Base-by-base conservation (phyloP, 768 basidiomycete species). In the Pholiota microspora region DNA sequence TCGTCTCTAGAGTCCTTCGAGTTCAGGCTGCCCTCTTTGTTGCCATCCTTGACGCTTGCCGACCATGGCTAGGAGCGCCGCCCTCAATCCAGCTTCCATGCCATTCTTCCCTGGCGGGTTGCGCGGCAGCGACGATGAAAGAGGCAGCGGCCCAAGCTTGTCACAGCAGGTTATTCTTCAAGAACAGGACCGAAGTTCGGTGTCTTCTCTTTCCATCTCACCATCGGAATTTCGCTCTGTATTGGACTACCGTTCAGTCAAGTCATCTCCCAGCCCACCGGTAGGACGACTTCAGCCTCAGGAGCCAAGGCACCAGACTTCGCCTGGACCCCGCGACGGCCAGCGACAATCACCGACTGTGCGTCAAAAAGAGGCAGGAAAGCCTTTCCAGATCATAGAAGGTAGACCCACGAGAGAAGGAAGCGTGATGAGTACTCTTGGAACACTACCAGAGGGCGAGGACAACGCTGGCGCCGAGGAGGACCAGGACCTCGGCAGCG, bases 81-180 rank as follows among this genome's bases (percentile, higher is more conserved):
- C 87, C 56, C 75, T 92, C 63, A 91, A 92, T 71, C 89, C 90
- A 59, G 78, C 88, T 58, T 92, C 89, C 55, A 84, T 84, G 68
- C 90, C 90, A 48, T 92, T 92, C 80, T 90, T 90, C 69, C 90
- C 90, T 57, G 87, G 86, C 51, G 79, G 76, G 64, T 66, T 82
- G 61, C 83, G 84, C 59, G 65, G 75, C 60, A 73, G 66, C 62
- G 85, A 84, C 53, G 83, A 86, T 55, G 84, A 85, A 51, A 73
- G 71, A 45, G 65, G 69, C 46, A 70, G 67, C 62, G 73, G 72
- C 55, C 67, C 80, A 40, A 71, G 71, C 51, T 79, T 81, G 62
- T 69, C 70, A 46, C 77, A 77, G 67, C 75, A 77, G 60, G 67
- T 21, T 13, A 21, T 73, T 57, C 73, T 74, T 65, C 78, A 73